Base-by-base conservation (phyloP, 805 yeast genomes). In the Saturnispora serradocipensis region DNA sequence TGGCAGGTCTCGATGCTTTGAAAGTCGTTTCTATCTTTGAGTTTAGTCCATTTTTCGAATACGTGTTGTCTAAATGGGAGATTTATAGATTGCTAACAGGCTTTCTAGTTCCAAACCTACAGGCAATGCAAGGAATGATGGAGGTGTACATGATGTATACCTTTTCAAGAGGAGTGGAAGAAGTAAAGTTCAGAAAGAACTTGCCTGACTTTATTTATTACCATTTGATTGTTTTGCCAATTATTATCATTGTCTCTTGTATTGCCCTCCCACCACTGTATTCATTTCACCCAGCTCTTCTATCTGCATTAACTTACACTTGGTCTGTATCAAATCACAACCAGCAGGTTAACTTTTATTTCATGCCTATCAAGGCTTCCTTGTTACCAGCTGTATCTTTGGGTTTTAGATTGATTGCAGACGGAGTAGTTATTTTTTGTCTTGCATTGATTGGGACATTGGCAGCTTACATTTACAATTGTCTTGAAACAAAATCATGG, bases 241-340 rank as follows among this genome's bases (percentile, higher is more conserved):
- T 74, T 32, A 73, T 79, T 15, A 60, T 74, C n/a, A 22, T 69
- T 3, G 49, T 64, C 5, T 61, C 77, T 5, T 54, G 52, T 24
- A 25, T 61, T 22, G 54, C 67, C 1, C 54, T 58, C 48, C 68
- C 73, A 24, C 60, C 56, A 18, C 51, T 58, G 27, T 62, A 56
- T 49, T 69, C 61, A 39, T 64, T 59, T 47, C 66, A 55, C 25
- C 63, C 68, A 1, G 74, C 77, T 51, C 68, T 81, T 56, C 61
- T 77, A 38, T 73, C 80, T 16, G 78, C 84, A 45, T 69, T 81
- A 45, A 77, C 83, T 3, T 80, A 73, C 59, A 73, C 82, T 24
- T 82, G 87, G 86, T 76, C 84, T 27, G 67, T 84, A 42, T 71
- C 74, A 18, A 76, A 73, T 61, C 74, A 80, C 61, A 73, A 78